Base-by-base conservation (phyloP, 1,284 basidiomycete species). In the Heterobasidion occidentale region DNA sequence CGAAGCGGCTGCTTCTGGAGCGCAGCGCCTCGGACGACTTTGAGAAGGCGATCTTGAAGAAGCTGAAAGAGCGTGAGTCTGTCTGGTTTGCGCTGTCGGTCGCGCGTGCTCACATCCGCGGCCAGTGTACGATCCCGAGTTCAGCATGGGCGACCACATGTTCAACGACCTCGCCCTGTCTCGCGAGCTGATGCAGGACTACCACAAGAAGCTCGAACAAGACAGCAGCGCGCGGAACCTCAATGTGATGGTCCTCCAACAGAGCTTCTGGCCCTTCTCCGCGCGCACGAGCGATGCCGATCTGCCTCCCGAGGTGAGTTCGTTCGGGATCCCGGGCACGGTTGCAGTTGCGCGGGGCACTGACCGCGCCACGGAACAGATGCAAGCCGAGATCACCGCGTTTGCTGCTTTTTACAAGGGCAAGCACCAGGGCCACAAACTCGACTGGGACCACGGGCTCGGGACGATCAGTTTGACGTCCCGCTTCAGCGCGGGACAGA, bases 11-110 rank as follows among this genome's bases (percentile, higher is more conserved):
- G 56, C 74, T 99, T 44, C 76, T 98, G 17, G 86, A 86, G 63
- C 88, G 88, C 67, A 93, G 88, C 54, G 95, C 96, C 0, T 92
- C 88, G 7, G 86, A 94, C 63, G 95, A 98, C 67, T 88, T 94
- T 64, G 96, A 99, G 75, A 84, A 86, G 63, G 81, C 79, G 45
- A 90, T 98, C 79, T 77, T 99, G 56, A 84, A 90, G 70, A 91
- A 89, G 71, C 77, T 99, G 61, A 92, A 92, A 73, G 86, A 92
- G 62, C 74, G 92, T 92, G 63, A 60, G 88, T 77, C 9, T 42
- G 20, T 49, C 27, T 36, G 15, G 11, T 9, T 34, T 15, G 34
- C 50, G 15, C 20, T 6, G 14, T 2, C 36, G 9, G 33, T 38
- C 7, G 11, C 35, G 33, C 7, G 3, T 47, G 46, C 42, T 38